These are phyloP conservation scores for Pholiota adiposa DNA, from an alignment of 1,284 basidiomycete species.

Conservation along the genomic window DNA sequence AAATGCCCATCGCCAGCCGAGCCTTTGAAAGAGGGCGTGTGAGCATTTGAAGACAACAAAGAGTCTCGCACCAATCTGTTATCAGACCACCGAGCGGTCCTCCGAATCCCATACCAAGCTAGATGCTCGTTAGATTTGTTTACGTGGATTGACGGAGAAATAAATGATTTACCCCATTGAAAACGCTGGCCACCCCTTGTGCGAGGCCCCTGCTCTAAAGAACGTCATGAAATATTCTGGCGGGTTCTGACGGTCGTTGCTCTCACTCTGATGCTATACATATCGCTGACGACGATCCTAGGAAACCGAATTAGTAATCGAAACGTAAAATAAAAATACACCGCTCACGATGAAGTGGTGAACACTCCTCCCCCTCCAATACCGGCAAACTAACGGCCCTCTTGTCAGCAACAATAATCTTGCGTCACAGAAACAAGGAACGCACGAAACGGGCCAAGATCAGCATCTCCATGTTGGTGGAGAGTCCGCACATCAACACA, in stretches of 20 bases:
- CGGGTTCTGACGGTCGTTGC: too few relatives aligned
- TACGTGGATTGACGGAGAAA: not conserved
- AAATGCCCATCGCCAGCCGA: slow-evolving; percentile 86
- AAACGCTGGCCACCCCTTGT: slow-evolving; percentile 72
- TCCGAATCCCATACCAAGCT: slow-evolving; percentile 76
- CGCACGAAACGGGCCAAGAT: slow-evolving; percentile 78
- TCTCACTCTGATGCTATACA: too few relatives aligned
- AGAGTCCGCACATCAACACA: slow-evolving; percentile 75
- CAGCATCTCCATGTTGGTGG: slow-evolving; percentile 74
- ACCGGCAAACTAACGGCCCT: slow-evolving; percentile 58
- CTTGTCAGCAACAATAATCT: slow-evolving; percentile 10
- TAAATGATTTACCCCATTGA: slow-evolving; percentile 57
- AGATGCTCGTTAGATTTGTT: not conserved
- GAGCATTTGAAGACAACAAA: not conserved
- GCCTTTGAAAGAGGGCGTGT: slow-evolving; percentile 35
- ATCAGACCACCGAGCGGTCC: slow-evolving; percentile 80
- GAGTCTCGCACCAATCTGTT: slow-evolving; percentile 56
- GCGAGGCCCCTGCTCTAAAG: slow-evolving; percentile 65
- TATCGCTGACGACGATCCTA: slow-evolving; percentile 27
- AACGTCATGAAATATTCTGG: too few relatives aligned
- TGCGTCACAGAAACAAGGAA: slow-evolving; percentile 10
- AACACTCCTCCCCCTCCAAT: slow-evolving; percentile 82
- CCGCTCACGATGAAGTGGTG: slow-evolving; percentile 70
- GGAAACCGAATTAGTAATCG: slow-evolving; percentile 61
- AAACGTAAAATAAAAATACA: slow-evolving; percentile 15